Evolutionary conservation across 2,329 filamentous ascomycete species (phyloP).

Genomic region (Epichloe aotearoae): DNA sequence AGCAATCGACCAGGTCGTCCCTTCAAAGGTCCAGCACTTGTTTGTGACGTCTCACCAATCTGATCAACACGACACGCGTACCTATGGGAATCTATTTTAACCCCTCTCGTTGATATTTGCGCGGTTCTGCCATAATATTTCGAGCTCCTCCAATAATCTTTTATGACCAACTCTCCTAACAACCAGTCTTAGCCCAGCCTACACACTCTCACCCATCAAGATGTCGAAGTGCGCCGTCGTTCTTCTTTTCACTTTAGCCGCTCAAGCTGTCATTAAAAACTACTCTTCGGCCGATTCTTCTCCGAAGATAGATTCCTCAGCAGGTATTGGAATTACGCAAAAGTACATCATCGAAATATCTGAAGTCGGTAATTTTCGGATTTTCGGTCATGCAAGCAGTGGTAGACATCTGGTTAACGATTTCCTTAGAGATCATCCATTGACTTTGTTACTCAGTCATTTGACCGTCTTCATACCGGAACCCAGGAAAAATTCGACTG

Average conservation of each 20-base stretch:
- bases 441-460: conserved; percentile 11
- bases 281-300: neutral
- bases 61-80: neutral
- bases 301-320: neutral
- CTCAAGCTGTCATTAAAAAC: neutral
- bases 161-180: neutral
- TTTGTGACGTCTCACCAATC: neutral
- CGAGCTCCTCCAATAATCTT: neutral
- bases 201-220: neutral
- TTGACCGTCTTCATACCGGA: conserved; percentile 6
- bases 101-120: neutral
- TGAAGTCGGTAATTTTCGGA: conserved; percentile 4
- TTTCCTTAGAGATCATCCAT: conserved; percentile 6
- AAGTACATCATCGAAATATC: conserved; percentile 15
- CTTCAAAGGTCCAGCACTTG: neutral
- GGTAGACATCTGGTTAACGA: neutral
- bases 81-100: neutral
- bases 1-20: neutral
- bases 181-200: neutral
- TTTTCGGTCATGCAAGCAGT: neutral
- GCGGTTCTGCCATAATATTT: neutral
- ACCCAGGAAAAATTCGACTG: conserved; percentile 20
- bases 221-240: neutral
- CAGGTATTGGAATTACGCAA: conserved; percentile 8
- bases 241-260: neutral